Evolutionary conservation across 139 green algal species (phyloP), one percentile per base, ranked within the genome.

Genomic region (Dunaliella primolecta): DNA sequence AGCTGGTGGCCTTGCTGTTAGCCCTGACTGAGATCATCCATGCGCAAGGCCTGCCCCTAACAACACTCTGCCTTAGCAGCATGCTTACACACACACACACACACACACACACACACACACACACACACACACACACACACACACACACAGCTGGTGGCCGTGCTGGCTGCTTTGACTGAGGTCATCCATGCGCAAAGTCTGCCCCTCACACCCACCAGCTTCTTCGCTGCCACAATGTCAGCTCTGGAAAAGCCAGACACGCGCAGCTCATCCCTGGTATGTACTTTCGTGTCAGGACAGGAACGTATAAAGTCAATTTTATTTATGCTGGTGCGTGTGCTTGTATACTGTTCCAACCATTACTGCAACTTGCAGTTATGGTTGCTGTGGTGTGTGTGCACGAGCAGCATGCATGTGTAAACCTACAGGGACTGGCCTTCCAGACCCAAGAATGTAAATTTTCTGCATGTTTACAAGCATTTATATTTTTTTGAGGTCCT

Each of bases 161-260:
- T 97, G 15, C 75, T 96, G 36, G 29, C 75, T 0, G 91, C 94
- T 0, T 82, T 97, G 34, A 72, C 88, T 27, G 92, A 97, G 24
- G 93, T 96, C 3, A 83, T 98, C 0, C 25, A 57, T 1, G 86
- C 83, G 1, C 81, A 96, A 76, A 85, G 88, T 0, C 84, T 98
- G 83, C n/a, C 91, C 38, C 86, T 89, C 0, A 94, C 89, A 0
- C 93, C 95, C 20, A 96, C 92, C 21, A 92, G 92, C 35, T 84
- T 96, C 20, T 98, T 97, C 83, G 95, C 95, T 2, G 95, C 95
- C 0, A 37, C 93, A 25, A 96, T 98, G 93, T 92, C 91, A 1
- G 92, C 92, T 7, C 74, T 98, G 82, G 92, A 96, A 78, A 88
- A 91, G 64, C 72, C 80, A 0, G 91, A 94, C 24, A 94, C 91